A percentile compares a stretch with the other conserved stretches of the same genome.
Conservation (phyloP, 257 asterid genomes). For the Capsicum chinense region DNA sequence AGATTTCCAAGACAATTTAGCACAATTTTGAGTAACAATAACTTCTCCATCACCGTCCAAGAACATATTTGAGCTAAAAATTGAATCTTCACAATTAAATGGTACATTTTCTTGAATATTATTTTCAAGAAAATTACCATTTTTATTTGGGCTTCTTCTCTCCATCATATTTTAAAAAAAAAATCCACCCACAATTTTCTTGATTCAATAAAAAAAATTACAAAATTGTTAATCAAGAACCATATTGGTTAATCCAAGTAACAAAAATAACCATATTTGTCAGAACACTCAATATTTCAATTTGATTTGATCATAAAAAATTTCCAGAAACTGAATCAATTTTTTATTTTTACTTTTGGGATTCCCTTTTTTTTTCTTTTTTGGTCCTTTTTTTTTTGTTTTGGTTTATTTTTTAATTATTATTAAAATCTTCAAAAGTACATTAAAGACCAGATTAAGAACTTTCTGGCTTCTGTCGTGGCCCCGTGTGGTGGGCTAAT, state of each 20-base stretch:
- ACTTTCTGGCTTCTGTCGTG: too few species aligned
- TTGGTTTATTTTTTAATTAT: too few species aligned
- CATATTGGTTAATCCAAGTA: conserved; percentile 4
- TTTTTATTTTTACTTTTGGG: not conserved
- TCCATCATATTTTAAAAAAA: conserved; percentile 42
- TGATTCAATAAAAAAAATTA: not conserved
- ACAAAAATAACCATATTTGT: not conserved
- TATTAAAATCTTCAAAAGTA: too few species aligned
- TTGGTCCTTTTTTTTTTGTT: not conserved
- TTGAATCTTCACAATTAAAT: conserved; percentile 43
- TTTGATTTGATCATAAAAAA: not conserved
- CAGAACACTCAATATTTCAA: not conserved
- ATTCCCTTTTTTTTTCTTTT: too few species aligned
- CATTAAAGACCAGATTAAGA: too few species aligned
- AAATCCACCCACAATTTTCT: not conserved
- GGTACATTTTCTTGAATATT: conserved; percentile 45
- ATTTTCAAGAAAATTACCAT: conserved; percentile 43
- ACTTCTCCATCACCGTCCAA: conserved; percentile 75
- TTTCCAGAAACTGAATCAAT: not conserved
- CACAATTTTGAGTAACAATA: conserved; percentile 58
- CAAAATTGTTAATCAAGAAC: not conserved
- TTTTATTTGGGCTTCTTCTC: conserved; percentile 44
- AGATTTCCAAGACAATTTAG: conserved; percentile 71
- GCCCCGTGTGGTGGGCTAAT: too few species aligned
- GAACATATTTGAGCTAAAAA: conserved; percentile 58